Base-by-base conservation (phyloP, 2,329 filamentous ascomycete species). In the Leptodontidium sp. region DNA sequence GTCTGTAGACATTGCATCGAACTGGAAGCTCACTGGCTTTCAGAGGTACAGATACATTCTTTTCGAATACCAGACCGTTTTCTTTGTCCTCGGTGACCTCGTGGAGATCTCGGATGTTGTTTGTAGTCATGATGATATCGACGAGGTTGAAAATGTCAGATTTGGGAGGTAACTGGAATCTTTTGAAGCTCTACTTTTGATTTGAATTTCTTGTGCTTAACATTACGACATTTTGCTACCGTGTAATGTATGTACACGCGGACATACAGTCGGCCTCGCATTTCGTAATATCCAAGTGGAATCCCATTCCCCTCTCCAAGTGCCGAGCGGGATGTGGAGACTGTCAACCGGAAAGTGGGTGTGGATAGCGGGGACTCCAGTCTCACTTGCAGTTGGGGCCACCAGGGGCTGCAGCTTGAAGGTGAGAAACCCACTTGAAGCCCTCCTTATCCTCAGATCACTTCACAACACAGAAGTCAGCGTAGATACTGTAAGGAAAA, bases 1-100 rank as follows among this genome's bases (percentile, higher is more conserved):
- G 84, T 1, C 84, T 79, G 71, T 86, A 87, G 2, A 86, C 81
- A 75, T 86, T 87, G 74, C 80, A 82, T 12, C 85, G 77, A 4
- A 86, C 80, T 2, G 82, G 81, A 21, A 64, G 63, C n/a, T 61
- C 50, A 47, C 79, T 74, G 6, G 73, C 74, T 47, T 75, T 77
- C 8, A 57, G 53, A 2, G 79, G 75, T 7, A 86, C 81, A 0
- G 80, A 80, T 5, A 81, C 82, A 78, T 86, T 84, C 70, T 85
- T 78, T 68, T 85, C 83, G 72, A 81, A 84, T 64, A 87, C 47
- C 5, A 74, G 45, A 6, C 63, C 57, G 61, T 72, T 72, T 40
- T 73, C 73, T 26, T 61, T 61, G 49, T 73, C 73, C 58, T 70
- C 43, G 7, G 68, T 70, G 38, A 74, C 52, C 47, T 70, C 68